A percentile compares a stretch with the other conserved stretches of the same genome.
These are phyloP conservation scores for Colletotrichum cuscutae DNA, from an alignment of 2,329 filamentous ascomycete genomes.

Conservation along the genomic window DNA sequence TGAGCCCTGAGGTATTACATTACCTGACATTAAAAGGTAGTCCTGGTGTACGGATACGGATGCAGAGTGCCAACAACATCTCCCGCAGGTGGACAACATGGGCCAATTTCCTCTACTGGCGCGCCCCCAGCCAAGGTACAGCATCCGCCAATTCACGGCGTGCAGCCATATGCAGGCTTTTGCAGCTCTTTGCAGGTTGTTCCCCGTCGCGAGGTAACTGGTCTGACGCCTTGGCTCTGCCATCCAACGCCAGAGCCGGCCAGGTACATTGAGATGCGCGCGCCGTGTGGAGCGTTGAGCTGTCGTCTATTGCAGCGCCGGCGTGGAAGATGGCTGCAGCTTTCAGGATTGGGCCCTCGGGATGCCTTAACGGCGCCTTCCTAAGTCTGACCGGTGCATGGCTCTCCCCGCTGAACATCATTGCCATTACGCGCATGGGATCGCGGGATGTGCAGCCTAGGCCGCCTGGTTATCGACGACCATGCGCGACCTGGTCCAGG, in stretches of 20 bases:
- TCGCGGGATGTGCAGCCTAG: conserved; percentile 12
- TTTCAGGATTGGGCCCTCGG: background rate
- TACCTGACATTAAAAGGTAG: no score
- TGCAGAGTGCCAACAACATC: background rate
- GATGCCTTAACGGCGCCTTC: conserved; percentile 5
- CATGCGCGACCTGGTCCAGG: conserved; percentile 16
- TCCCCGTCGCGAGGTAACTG: conserved; percentile 1
- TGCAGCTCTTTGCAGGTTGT: background rate
- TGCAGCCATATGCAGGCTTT: background rate
- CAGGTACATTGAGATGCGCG: conserved; percentile 18
- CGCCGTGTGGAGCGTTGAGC: conserved; percentile 22
- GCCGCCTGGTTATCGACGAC: conserved; percentile 7
- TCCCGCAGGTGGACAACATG: background rate
- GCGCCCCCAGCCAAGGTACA: background rate
- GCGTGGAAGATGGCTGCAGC: conserved; percentile 24
- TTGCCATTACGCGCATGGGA: conserved; percentile 21
- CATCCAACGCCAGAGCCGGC: conserved; percentile 1
- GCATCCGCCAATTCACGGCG: background rate
- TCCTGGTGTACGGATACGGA: background rate
- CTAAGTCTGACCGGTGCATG: conserved; percentile 11
- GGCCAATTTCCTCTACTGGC: background rate
- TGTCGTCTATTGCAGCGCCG: conserved; percentile 12
- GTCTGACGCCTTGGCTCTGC: background rate
- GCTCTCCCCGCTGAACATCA: background rate
- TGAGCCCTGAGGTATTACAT: no score